phyloP scores from a whole-genome alignment of 352 stramenopile species.

The Phytophthora fragariae region DNA sequence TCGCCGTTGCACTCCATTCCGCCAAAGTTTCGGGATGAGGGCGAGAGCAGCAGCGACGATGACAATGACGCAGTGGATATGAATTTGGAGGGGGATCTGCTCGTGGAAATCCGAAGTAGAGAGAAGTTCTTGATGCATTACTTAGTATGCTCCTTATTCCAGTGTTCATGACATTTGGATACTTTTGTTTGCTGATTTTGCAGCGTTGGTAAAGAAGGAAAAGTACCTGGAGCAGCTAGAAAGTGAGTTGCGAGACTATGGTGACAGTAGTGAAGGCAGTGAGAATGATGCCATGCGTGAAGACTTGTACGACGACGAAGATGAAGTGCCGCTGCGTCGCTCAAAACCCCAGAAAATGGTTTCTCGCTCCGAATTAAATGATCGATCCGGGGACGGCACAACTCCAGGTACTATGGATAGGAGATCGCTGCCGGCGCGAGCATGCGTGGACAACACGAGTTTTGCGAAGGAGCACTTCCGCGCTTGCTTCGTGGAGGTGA shows the following conservation, averaged over 20 bases:
- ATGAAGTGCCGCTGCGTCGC: neutral
- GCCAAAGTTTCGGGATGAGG: constrained; percentile 16
- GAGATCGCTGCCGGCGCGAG: neutral
- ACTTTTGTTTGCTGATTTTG: neutral
- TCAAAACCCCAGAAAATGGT: neutral
- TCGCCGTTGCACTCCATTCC: constrained; percentile 12
- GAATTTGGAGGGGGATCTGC: constrained; percentile 32
- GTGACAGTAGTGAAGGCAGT: neutral
- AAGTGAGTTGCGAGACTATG: constrained; percentile 27
- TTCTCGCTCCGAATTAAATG: neutral
- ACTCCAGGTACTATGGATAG: neutral
- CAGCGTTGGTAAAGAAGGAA: constrained; percentile 44
- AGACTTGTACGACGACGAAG: constrained; percentile 7
- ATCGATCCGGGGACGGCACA: neutral
- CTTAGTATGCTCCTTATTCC: too few species aligned
- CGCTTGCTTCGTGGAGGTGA: constrained; percentile 43
- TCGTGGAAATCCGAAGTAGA: constrained; percentile 32
- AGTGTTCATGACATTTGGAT: neutral
- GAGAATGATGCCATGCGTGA: constrained; percentile 10
- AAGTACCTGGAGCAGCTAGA: constrained; percentile 36
- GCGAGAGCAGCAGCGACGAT: neutral
- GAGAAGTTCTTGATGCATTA: neutral
- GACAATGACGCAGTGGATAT: constrained; percentile 13
- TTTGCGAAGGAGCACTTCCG: constrained; percentile 33
- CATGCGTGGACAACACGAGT: neutral